phyloP scores from a whole-genome alignment of 305 asterid species.

The Rubia occidens region DNA sequence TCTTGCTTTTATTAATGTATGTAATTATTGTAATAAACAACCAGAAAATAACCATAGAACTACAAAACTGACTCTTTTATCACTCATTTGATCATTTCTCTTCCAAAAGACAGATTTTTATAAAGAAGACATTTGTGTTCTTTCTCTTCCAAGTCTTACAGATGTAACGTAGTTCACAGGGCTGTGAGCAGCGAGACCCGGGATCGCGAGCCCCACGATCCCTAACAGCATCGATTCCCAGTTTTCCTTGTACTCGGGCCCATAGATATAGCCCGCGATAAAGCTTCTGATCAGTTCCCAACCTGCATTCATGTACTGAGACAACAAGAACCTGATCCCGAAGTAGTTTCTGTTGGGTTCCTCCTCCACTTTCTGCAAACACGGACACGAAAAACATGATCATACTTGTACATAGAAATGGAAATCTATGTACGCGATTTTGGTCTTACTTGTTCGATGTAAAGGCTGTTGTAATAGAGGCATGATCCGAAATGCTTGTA shows the following conservation, averaged over 20 bases:
- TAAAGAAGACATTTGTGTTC: constrained; percentile 30
- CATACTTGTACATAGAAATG: not conserved
- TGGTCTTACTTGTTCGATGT: constrained; percentile 47
- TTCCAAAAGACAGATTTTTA: constrained; percentile 11
- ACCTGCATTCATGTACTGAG: constrained; percentile 47
- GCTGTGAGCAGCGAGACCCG: constrained; percentile 78
- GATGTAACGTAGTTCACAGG: constrained; percentile 82
- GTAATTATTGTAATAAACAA: not conserved
- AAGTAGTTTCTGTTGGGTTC: constrained; percentile 84
- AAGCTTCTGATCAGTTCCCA: constrained; percentile 83
- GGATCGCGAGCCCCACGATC: constrained; percentile 57
- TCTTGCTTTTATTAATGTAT: not conserved
- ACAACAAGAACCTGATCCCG: constrained; percentile 51
- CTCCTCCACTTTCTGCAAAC: constrained; percentile 53
- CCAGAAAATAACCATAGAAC: not conserved
- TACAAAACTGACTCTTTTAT: not conserved
- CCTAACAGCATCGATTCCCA: constrained; percentile 66
- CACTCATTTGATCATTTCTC: not conserved
- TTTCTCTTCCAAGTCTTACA: constrained; percentile 55
- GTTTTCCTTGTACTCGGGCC: constrained; percentile 56
- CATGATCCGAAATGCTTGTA: constrained; percentile 84
- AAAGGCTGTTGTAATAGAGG: constrained; percentile 71
- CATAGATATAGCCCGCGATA: constrained; percentile 29
- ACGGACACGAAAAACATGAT: constrained; percentile 11
- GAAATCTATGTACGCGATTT: not conserved